Conservation (phyloP, 768 basidiomycete species). For the Myochromella boudieri region DNA sequence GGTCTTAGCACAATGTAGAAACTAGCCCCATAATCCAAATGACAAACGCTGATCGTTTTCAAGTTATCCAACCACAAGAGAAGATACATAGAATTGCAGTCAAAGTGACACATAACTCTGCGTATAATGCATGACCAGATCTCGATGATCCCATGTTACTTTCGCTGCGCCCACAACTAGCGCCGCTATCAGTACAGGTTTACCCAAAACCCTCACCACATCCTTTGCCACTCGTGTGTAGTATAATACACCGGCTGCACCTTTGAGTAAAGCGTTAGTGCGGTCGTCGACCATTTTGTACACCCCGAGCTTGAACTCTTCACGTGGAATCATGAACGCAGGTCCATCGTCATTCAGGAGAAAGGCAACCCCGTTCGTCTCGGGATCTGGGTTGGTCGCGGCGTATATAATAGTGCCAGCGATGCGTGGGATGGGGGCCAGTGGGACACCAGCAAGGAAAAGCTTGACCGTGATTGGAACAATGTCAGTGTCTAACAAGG, state of each 20-base stretch:
- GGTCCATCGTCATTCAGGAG: slow-evolving; percentile 50
- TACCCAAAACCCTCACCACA: slow-evolving; percentile 27
- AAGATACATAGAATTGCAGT: background rate
- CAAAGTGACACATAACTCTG: slow-evolving; percentile 12
- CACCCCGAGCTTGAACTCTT: slow-evolving; percentile 49
- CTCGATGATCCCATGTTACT: slow-evolving; percentile 28
- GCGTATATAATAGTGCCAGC: slow-evolving; percentile 53
- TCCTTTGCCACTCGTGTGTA: slow-evolving; percentile 29
- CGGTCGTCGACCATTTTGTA: slow-evolving; percentile 52
- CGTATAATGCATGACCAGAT: slow-evolving; percentile 12
- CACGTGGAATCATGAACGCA: slow-evolving; percentile 43
- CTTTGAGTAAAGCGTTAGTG: slow-evolving; percentile 29
- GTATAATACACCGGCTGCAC: slow-evolving; percentile 23
- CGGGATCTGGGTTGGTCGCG: slow-evolving; percentile 43
- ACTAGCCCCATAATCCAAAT: background rate
- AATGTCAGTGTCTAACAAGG: slow-evolving; percentile 44
- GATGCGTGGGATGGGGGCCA: slow-evolving; percentile 45
- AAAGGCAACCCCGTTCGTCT: slow-evolving; percentile 47
- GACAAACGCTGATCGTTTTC: background rate
- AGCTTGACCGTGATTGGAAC: slow-evolving; percentile 37
- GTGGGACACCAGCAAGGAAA: slow-evolving; percentile 49
- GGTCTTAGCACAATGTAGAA: slow-evolving; percentile 19
- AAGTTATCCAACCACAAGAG: no score
- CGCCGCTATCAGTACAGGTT: slow-evolving; percentile 22
- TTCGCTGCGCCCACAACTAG: slow-evolving; percentile 22